Percentiles rank a stretch among this genome's conserved stretches.
Evolutionary conservation across 352 stramenopile species (phyloP).

Genomic region (Pythium grandisporangium): DNA sequence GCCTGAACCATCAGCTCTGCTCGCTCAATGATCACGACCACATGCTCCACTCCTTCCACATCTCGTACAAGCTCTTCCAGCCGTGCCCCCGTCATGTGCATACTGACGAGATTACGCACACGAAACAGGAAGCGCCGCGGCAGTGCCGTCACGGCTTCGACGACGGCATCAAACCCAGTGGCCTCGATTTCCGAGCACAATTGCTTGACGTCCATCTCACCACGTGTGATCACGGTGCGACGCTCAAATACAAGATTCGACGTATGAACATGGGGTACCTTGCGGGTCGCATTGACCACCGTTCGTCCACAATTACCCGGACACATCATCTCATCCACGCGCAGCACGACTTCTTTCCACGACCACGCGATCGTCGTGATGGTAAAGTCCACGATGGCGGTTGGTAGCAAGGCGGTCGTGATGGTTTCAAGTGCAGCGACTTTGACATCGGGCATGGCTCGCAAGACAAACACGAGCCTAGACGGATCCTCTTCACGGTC

Average conservation of each 20-base stretch:
- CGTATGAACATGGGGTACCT: constrained; percentile 32
- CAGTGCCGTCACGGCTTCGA: constrained; percentile 26
- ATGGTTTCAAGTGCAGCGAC: neutral
- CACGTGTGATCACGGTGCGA: constrained; percentile 43
- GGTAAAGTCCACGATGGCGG: constrained; percentile 20
- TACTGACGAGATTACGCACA: constrained; percentile 23
- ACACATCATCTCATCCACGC: constrained; percentile 78
- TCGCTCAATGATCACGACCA: constrained; percentile 44
- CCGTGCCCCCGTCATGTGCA: constrained; percentile 4
- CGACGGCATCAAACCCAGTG: constrained; percentile 50
- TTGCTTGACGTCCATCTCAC: constrained; percentile 27
- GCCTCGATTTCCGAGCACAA: constrained; percentile 29
- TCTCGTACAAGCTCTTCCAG: constrained; percentile 14
- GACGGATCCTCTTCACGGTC: neutral
- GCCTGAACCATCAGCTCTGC: constrained; percentile 50
- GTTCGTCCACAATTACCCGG: constrained; percentile 64
- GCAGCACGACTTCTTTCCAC: constrained; percentile 53
- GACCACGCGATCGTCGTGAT: constrained; percentile 29
- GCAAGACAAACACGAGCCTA: neutral
- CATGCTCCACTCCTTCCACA: constrained; percentile 59
- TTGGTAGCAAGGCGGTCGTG: constrained; percentile 22
- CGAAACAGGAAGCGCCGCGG: constrained; percentile 48
- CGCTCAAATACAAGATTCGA: constrained; percentile 48
- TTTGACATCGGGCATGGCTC: neutral
- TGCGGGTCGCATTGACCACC: constrained; percentile 45